phyloP scores from a whole-genome alignment of 2,329 filamentous ascomycete species.

The Fusarium sp. region DNA sequence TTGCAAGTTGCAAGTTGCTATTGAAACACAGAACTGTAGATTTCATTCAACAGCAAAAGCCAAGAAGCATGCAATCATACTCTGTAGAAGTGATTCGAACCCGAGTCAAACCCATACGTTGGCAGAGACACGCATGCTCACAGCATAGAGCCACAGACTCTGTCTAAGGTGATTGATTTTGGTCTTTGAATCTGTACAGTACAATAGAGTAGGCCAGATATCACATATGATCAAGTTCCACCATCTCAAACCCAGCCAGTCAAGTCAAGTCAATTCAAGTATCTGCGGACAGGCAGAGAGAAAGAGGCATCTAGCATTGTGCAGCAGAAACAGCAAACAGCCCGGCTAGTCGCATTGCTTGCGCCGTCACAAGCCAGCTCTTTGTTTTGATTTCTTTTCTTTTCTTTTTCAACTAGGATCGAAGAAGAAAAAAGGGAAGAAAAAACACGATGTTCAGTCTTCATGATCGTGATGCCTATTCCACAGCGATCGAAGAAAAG shows the following conservation, averaged over 20 bases:
- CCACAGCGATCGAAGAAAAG: conserved; percentile 9
- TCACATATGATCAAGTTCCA: conserved; percentile 18
- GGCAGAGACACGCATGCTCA: conserved; percentile 8
- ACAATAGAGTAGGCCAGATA: neutral
- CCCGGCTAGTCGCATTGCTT: neutral
- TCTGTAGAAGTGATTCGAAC: neutral
- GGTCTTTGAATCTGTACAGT: neutral
- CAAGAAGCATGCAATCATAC: conserved; percentile 9
- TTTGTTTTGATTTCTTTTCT: neutral
- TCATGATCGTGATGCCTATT: conserved; percentile 6
- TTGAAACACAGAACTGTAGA: conserved; percentile 2
- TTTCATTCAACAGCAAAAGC: neutral
- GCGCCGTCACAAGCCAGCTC: neutral
- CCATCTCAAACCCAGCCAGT: neutral
- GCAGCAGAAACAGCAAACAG: neutral
- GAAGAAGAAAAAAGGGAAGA: neutral
- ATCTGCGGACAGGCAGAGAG: neutral
- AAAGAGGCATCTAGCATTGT: neutral
- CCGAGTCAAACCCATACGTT: neutral
- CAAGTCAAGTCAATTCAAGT: neutral
- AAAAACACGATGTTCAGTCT: neutral
- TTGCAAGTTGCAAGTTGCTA: neutral
- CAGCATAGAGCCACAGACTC: neutral
- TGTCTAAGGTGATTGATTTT: neutral
- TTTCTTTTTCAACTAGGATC: neutral